Evolutionary conservation across 2,329 filamentous ascomycete genomes (phyloP).

Genomic region (Pseudogymnoascus sp.): DNA sequence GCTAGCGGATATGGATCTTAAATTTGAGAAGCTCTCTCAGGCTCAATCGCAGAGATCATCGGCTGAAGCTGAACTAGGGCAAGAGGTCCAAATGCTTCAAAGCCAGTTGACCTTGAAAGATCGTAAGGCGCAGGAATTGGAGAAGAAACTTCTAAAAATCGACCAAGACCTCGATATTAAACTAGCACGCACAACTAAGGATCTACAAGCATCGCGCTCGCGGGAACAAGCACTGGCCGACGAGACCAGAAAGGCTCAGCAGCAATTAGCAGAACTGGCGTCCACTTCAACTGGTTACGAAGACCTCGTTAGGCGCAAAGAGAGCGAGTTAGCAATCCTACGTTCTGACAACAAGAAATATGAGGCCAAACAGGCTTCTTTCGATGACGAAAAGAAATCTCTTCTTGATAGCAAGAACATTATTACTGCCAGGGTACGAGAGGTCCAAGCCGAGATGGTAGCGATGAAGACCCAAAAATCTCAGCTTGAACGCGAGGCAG

Average conservation of each 20-base stretch:
- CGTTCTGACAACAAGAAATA: slow-evolving; percentile 76
- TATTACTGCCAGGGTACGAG: slow-evolving; percentile 64
- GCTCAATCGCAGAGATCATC: slow-evolving; percentile 64
- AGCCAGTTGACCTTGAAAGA: slow-evolving; percentile 86
- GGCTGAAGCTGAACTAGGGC: slow-evolving; percentile 66
- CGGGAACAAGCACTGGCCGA: slow-evolving; percentile 67
- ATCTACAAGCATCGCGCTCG: slow-evolving; percentile 63
- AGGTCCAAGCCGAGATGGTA: slow-evolving; percentile 80
- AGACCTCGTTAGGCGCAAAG: slow-evolving; percentile 84
- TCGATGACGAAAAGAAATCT: slow-evolving; percentile 69
- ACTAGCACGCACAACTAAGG: slow-evolving; percentile 66
- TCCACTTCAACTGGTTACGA: slow-evolving; percentile 92
- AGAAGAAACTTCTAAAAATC: slow-evolving; percentile 70
- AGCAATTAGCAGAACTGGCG: slow-evolving; percentile 78
- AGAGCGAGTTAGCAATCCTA: slow-evolving; percentile 81
- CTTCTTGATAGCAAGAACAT: slow-evolving; percentile 71
- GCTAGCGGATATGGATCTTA: slow-evolving; percentile 59
- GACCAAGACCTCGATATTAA: slow-evolving; percentile 88
- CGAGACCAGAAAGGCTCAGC: slow-evolving; percentile 74
- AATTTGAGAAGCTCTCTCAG: slow-evolving; percentile 61
- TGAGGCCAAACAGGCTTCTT: slow-evolving; percentile 66
- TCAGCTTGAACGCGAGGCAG: slow-evolving; percentile 79
- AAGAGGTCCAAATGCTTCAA: slow-evolving; percentile 83
- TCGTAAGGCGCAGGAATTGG: slow-evolving; percentile 78
- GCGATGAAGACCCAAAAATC: slow-evolving; percentile 76